These are phyloP conservation scores for Eucalyptus lansdowneana DNA, from an alignment of 345 rosid species.

Conservation along the genomic window DNA sequence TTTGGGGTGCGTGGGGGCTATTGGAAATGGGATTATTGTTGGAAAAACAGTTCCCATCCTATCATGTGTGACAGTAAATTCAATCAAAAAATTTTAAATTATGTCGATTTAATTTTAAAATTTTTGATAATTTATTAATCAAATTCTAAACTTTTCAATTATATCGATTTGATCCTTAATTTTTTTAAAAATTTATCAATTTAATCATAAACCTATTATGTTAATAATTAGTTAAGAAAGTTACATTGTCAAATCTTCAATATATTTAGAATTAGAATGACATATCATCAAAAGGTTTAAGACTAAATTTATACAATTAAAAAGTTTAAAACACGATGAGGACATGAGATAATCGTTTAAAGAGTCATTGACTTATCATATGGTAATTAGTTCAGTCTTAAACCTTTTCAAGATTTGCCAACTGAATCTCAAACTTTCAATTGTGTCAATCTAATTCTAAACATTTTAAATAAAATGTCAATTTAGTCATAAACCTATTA, in stretches of 20 bases:
- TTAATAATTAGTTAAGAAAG: too few species aligned
- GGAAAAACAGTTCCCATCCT: not conserved
- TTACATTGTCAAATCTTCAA: too few species aligned
- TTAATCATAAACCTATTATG: accelerated
- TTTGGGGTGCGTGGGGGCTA: not conserved
- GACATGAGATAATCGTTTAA: too few species aligned
- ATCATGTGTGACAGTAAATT: too few species aligned
- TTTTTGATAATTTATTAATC: too few species aligned
- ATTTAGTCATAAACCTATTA: too few species aligned
- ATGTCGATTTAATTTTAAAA: too few species aligned
- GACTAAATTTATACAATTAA: too few species aligned
- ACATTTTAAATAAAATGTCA: not conserved
- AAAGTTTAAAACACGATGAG: too few species aligned
- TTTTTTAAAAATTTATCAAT: accelerated
- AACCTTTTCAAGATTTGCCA: not conserved
- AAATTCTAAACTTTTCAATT: accelerated
- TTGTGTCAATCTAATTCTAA: accelerated
- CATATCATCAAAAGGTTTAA: accelerated
- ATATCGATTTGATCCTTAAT: accelerated
- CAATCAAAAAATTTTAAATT: accelerated
- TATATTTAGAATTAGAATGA: too few species aligned
- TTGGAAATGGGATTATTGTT: not conserved
- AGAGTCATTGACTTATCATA: too few species aligned
- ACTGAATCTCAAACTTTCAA: accelerated
- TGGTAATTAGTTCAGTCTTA: accelerated